A percentile compares a stretch with the other conserved stretches of the same genome.
Evolutionary conservation across 768 basidiomycete genomes (phyloP).

Genomic region (Psilocybe cyanescens): DNA sequence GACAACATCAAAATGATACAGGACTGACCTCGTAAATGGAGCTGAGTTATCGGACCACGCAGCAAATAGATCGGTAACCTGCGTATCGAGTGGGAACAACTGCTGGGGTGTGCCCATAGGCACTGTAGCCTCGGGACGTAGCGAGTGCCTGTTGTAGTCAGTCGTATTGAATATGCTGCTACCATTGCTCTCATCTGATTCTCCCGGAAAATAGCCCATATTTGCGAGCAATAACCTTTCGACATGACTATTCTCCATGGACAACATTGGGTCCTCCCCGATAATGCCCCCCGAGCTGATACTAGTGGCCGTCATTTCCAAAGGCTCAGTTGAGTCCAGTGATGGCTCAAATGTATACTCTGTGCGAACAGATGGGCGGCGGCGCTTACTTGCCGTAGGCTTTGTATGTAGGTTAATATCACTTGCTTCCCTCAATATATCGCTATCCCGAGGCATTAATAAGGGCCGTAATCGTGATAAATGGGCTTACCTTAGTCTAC

Average conservation of each 20-base stretch:
- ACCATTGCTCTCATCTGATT: background rate
- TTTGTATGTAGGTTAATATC: background rate
- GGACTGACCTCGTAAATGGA: background rate
- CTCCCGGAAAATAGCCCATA: constrained; percentile 24
- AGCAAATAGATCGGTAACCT: background rate
- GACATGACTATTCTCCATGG: background rate
- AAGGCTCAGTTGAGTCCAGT: background rate
- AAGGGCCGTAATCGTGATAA: background rate
- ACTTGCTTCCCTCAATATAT: background rate
- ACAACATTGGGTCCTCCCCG: background rate
- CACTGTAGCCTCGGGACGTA: background rate
- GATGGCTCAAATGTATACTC: background rate
- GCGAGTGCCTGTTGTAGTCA: background rate
- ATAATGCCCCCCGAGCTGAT: constrained; percentile 21
- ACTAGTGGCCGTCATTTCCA: background rate
- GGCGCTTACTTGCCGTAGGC: background rate
- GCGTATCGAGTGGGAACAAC: background rate
- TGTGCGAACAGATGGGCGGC: background rate
- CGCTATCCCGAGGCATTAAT: background rate
- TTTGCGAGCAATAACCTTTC: constrained; percentile 24
- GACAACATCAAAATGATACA: background rate
- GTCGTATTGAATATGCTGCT: constrained; percentile 8
- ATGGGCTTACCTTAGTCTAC: background rate
- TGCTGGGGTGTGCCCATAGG: background rate
- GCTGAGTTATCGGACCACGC: background rate